Evolutionary conservation across 768 basidiomycete genomes (phyloP), one percentile per base, ranked within the genome.

Genomic region (Leccinum barrowsii): DNA sequence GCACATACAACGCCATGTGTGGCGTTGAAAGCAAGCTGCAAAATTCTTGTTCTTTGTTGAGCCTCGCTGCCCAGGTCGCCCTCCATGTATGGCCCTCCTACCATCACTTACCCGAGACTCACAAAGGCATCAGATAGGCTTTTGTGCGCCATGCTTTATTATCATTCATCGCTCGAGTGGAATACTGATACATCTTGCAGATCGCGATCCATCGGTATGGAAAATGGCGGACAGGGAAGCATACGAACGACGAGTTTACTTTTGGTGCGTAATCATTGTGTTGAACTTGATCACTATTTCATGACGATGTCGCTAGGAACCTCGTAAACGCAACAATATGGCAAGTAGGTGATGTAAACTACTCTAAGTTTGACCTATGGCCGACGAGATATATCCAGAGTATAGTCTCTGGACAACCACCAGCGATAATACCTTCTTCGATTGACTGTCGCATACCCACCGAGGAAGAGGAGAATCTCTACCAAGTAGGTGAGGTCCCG

Each of bases 1-100:
- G 80, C 58, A 73, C 82, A 35, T 82, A 81, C 69, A 79, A 80
- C 59, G 80, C 80, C 48, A 75, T 82, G 75, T 80, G 80, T 62
- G 80, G 80, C 28, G 76, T 80, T 61, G 80, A 82, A 61, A 73
- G 72, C 51, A 82, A 82, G 63, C 62, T 81, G 15, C 81, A 80
- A 58, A 71, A 76, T 32, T 80, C 77, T 0, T 82, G 77, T 61
- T 68, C 74, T 28, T 66, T 82, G 35, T 73, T 83, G 30, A 77
- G 78, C 59, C 69, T 83, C 54, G 79, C 81, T 34, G 71, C 73
- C 57, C 80, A 82, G 61, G 72, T 81, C 34, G 80, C 82, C 15
- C 67, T 78, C 6, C 75, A 76, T 70, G 81, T 83, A 65, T 37
- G 76, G 63, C 8, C 15, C 34, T 46, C 44, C 4, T 13, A 24